A percentile compares a stretch with the other conserved stretches of the same genome.
phyloP scores from a whole-genome alignment of 2,329 filamentous ascomycete species.

The Diplodia mutila region DNA sequence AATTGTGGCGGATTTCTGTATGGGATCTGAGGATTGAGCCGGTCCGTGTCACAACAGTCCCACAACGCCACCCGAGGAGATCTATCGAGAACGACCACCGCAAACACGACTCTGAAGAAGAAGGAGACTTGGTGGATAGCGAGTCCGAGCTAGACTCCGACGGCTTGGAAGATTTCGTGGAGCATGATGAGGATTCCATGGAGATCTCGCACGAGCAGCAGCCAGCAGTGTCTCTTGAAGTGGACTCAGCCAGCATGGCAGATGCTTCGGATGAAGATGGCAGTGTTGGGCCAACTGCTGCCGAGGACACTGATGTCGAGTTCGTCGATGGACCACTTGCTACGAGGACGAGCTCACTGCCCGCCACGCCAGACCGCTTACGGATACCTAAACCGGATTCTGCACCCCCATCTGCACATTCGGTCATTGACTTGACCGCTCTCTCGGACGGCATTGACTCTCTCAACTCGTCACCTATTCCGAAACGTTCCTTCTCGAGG shows the following conservation, averaged over 20 bases:
- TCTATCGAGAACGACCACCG: not conserved
- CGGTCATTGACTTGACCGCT: slow-evolving; percentile 3
- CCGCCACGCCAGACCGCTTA: not conserved
- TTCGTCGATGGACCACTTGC: not conserved
- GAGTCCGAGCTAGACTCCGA: slow-evolving; percentile 44
- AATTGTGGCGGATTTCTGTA: slow-evolving; percentile 52
- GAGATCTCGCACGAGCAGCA: not conserved
- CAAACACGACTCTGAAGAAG: slow-evolving; percentile 32
- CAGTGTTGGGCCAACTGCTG: not conserved
- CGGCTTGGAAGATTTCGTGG: slow-evolving; percentile 55
- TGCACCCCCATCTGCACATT: not conserved
- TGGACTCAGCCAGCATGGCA: not conserved
- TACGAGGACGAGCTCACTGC: not conserved
- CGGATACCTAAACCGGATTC: not conserved
- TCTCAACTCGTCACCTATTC: not conserved
- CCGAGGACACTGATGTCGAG: not conserved
- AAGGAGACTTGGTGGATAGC: slow-evolving; percentile 53
- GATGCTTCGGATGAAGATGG: not conserved
- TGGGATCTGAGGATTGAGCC: slow-evolving; percentile 39
- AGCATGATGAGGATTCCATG: slow-evolving; percentile 35
- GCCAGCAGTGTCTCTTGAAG: not conserved
- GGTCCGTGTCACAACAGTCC: not conserved
- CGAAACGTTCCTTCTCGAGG: too few species aligned
- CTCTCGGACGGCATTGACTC: not conserved
- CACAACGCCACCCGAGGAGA: not conserved